Evolutionary conservation across 2,329 filamentous ascomycete genomes (phyloP), one percentile per base, ranked within the genome.

Genomic region (Sphaerulina vaccinii): DNA sequence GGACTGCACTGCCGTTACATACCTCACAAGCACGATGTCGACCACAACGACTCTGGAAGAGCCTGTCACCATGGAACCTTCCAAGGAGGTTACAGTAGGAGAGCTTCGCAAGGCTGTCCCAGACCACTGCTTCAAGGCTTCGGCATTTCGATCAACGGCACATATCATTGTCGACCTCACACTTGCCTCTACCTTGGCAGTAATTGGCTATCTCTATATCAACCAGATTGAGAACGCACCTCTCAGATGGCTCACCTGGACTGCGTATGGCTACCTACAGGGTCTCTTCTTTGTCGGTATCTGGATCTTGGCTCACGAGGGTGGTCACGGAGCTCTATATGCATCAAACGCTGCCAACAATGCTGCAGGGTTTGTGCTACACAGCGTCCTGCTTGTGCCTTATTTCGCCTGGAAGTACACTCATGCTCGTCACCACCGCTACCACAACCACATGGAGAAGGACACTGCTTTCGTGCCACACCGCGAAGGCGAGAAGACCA

Each of bases 371-470:
- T 85, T 83, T 74, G 66, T 79, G 42, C 70, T 83, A n/a, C 85
- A 88, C 75, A 85, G 81, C 5, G 74, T 78, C 53, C 75, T 88
- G 33, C 68, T 85, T 56, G 84, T 86, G 2, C 86, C 86, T 3
- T 89, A 84, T 72, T 87, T 87, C 73, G 83, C 80, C 42, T 88
- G 85, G 85, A 83, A 86, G 71, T 83, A 82, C 67, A 84, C 80
- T 24, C 86, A 89, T 69, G 78, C 79, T 53, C 79, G 84, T 44
- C 86, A 88, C 70, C 86, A 89, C 72, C 80, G 79, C 59, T 85
- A 81, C 70, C 84, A 83, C 9, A 64, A 64, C 49, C 59, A 67
- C 48, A 62, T 66, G 49, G 62, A 63, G 23, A 62, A 61, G 37
- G 63, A 66, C 43, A 69, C 65, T n/a, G 68, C 67, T 10, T 73